A percentile compares a stretch with the other conserved stretches of the same genome.
Evolutionary conservation across 164 flowering plant genomes (phyloP).

Genomic region (Paratinospora sagittata): DNA sequence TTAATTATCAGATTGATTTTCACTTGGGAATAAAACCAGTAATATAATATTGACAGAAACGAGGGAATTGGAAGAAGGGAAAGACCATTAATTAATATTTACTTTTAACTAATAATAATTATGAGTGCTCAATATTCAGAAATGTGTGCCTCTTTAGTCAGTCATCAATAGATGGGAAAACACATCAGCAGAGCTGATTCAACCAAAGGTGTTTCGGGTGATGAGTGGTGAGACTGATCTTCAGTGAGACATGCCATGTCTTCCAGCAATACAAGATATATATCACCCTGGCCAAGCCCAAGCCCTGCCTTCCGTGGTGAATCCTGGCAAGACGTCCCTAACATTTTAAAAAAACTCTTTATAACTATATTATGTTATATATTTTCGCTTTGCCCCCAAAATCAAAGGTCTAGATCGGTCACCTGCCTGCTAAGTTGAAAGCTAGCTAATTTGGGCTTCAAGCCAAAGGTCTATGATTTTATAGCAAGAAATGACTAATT

Average conservation of each 20-base stretch:
- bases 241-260: neutral
- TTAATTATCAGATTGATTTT: too few relatives aligned
- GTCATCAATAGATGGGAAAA: neutral
- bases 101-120: neutral
- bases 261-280: neutral
- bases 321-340: too few relatives aligned
- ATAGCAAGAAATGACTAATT: neutral
- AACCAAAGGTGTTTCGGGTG: neutral
- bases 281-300: neutral
- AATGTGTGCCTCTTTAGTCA: slow-evolving; percentile 1
- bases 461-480: neutral
- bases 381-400: too few relatives aligned
- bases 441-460: slow-evolving; percentile 2
- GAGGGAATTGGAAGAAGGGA: too few relatives aligned
- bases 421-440: neutral
- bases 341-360: too few relatives aligned
- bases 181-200: neutral
- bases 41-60: too few relatives aligned
- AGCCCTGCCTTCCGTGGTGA: too few relatives aligned
- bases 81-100: too few relatives aligned
- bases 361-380: too few relatives aligned
- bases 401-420: too few relatives aligned
- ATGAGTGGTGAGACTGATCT: neutral
- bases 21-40: too few relatives aligned
- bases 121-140: neutral